Evolutionary conservation across 352 stramenopile species (phyloP).

Genomic region (Phytopythium mirpurense): DNA sequence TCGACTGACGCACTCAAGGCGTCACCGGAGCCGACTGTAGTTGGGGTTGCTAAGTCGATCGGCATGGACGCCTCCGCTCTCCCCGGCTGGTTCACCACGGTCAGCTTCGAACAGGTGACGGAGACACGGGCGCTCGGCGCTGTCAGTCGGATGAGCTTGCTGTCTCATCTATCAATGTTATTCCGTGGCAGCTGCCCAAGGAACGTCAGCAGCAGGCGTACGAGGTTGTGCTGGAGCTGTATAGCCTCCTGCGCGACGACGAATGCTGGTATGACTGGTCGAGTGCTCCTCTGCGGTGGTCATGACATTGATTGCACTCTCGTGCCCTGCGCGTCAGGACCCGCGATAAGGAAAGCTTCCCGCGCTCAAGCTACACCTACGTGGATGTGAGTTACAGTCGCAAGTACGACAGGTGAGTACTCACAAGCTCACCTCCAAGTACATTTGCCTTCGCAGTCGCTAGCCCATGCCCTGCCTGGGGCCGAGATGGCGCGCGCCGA

Average conservation of each 20-base stretch:
- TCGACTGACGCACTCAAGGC: constrained; percentile 26
- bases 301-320: neutral
- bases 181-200: constrained; percentile 25
- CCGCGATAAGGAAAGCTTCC: constrained; percentile 77
- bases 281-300: too few relatives aligned
- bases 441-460: constrained; percentile 17
- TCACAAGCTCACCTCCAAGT: neutral
- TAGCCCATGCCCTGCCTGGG: constrained; percentile 24
- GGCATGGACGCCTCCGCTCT: constrained; percentile 30
- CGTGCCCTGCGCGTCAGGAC: constrained; percentile 45
- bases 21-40: constrained; percentile 25
- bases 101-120: constrained; percentile 46
- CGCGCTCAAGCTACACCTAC: constrained; percentile 67
- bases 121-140: neutral
- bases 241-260: constrained; percentile 61
- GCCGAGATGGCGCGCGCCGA: constrained; percentile 19
- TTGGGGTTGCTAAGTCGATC: constrained; percentile 50
- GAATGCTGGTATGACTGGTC: constrained; percentile 63
- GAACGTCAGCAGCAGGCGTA: constrained; percentile 43
- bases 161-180: constrained; percentile 1
- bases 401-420: neutral
- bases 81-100: constrained; percentile 65
- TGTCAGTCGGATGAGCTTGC: neutral
- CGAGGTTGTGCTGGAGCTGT: constrained; percentile 46
- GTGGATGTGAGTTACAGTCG: constrained; percentile 30